A percentile compares a stretch with the other conserved stretches of the same genome.
Conservation (phyloP, 345 rosid species). For the Gossypium anomalum region DNA sequence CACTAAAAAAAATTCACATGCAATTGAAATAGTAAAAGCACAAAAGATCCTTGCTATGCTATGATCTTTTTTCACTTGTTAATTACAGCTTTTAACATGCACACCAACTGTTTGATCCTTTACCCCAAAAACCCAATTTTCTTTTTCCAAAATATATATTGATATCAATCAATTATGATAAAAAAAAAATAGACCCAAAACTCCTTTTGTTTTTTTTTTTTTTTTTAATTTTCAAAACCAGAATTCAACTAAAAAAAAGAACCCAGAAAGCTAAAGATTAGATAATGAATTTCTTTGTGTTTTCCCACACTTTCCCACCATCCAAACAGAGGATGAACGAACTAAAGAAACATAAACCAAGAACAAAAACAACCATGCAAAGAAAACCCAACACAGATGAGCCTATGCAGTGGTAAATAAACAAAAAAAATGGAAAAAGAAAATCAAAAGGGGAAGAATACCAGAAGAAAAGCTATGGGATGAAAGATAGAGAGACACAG, state of each 20-base stretch:
- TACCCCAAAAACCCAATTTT: neutral
- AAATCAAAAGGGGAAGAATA: neutral
- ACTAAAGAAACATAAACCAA: neutral
- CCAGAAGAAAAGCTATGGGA: neutral
- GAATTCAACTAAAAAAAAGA: neutral
- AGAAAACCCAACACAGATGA: too few relatives aligned
- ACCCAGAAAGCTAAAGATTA: neutral
- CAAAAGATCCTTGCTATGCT: conserved; percentile 2
- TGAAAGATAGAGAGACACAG: neutral
- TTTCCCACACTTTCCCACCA: neutral
- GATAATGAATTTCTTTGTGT: neutral
- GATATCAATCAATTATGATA: neutral
- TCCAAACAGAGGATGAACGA: neutral
- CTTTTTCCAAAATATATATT: neutral
- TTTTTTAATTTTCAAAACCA: neutral
- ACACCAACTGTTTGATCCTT: neutral
- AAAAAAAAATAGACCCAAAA: neutral
- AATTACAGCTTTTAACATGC: neutral
- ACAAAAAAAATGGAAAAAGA: neutral
- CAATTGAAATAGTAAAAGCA: neutral
- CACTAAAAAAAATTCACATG: neutral
- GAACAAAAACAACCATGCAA: neutral
- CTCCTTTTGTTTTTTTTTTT: too few relatives aligned
- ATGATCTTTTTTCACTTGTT: neutral
- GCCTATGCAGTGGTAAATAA: too few relatives aligned